These are phyloP conservation scores for Ceratocystis huliohia DNA, from an alignment of 2,329 filamentous ascomycete genomes.

Conservation along the genomic window DNA sequence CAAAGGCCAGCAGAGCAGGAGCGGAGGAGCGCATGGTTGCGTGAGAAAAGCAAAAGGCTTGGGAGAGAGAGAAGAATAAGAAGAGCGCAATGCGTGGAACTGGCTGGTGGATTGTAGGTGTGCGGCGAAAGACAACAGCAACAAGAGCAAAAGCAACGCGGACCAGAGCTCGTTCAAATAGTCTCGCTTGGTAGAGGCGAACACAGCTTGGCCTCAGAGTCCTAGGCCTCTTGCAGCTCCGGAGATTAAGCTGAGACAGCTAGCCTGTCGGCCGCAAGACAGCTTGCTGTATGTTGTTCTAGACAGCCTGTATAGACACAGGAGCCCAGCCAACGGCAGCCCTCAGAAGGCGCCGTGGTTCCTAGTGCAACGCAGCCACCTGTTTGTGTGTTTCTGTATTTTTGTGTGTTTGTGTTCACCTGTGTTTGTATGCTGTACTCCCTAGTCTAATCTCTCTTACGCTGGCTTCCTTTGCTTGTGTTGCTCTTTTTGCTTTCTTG, in stretches of 20 bases:
- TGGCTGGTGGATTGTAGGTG: not conserved
- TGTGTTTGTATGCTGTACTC: no score
- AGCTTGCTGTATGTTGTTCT: not conserved
- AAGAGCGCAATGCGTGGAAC: not conserved
- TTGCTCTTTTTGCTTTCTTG: not conserved
- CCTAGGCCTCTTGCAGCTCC: not conserved
- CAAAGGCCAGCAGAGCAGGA: constrained; percentile 27
- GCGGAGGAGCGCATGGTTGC: constrained; percentile 22
- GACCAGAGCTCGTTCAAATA: constrained; percentile 3
- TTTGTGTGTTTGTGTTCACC: no score
- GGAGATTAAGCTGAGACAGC: constrained; percentile 5
- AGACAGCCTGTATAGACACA: no score
- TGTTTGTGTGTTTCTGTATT: no score
- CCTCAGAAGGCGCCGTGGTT: no score
- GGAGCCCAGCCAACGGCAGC: no score
- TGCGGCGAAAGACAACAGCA: not conserved
- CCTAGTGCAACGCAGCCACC: no score
- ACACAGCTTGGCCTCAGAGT: not conserved
- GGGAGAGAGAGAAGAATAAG: not conserved
- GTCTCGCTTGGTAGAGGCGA: not conserved
- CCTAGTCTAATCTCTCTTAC: no score
- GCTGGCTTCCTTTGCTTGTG: no score
- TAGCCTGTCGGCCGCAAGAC: not conserved
- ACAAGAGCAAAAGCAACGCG: not conserved
- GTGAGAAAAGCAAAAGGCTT: not conserved